Conservation (phyloP, 176 grass and related monocot genomes). For the Zea mays region DNA sequence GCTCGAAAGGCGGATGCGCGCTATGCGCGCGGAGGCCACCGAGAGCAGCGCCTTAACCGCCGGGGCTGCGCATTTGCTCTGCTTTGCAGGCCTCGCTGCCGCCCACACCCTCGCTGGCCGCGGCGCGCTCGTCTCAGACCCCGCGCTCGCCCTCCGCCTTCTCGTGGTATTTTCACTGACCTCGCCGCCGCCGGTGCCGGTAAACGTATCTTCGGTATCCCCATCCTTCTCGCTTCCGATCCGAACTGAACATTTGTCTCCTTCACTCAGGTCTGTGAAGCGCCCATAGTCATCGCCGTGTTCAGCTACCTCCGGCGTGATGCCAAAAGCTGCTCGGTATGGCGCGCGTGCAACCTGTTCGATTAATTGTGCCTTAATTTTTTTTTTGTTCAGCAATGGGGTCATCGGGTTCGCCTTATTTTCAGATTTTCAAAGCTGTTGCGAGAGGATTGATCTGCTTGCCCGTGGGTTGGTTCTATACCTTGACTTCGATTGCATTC, state of each 20-base stretch:
- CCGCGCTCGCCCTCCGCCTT: constrained; percentile 55
- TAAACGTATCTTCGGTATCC: background rate
- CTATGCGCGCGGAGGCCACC: constrained; percentile 42
- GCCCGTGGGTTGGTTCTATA: constrained; percentile 56
- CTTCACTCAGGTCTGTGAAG: constrained; percentile 53
- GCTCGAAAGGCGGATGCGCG: background rate
- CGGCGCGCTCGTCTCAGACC: constrained; percentile 53
- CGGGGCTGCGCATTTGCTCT: constrained; percentile 46
- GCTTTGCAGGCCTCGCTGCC: constrained; percentile 41
- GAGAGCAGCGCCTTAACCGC: constrained; percentile 42
- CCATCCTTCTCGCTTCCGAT: constrained; percentile 7
- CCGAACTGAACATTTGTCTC: background rate
- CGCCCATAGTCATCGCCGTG: constrained; percentile 58
- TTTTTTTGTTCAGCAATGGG: constrained; percentile 2
- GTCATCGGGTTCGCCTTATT: constrained; percentile 24
- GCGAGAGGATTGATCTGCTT: constrained; percentile 58
- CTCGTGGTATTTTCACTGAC: constrained; percentile 48
- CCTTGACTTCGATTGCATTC: constrained; percentile 3
- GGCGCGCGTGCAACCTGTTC: constrained; percentile 9
- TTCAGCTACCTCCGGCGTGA: constrained; percentile 76
- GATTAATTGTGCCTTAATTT: background rate
- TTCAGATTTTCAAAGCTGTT: constrained; percentile 68
- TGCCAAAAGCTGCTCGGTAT: constrained; percentile 50
- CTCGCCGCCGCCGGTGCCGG: background rate
- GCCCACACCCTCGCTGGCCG: constrained; percentile 38